phyloP scores from a whole-genome alignment of 805 yeast genomes.

The Novakomyces olei region DNA sequence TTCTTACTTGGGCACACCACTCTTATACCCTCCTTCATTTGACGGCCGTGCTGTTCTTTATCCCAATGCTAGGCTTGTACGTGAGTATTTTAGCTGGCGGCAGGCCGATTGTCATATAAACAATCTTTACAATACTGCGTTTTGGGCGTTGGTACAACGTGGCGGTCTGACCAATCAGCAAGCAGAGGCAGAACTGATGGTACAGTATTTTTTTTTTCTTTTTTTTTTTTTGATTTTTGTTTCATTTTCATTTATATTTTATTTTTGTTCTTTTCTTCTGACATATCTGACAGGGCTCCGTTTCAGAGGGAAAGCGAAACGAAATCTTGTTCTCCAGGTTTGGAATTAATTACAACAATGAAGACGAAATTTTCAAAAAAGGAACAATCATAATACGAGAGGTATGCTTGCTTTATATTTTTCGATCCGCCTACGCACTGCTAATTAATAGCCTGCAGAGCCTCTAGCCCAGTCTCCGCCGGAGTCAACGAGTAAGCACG shows the following conservation, averaged over 20 bases:
- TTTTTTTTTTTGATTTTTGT: neutral
- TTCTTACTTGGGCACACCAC: slow-evolving; percentile 20
- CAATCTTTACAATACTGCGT: slow-evolving; percentile 76
- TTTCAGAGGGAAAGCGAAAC: slow-evolving; percentile 67
- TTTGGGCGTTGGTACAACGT: slow-evolving; percentile 60
- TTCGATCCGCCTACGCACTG: too few species aligned
- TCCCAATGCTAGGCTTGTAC: slow-evolving; percentile 36
- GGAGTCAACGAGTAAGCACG: too few species aligned
- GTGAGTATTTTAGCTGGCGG: slow-evolving; percentile 84
- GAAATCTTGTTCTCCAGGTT: slow-evolving; percentile 62
- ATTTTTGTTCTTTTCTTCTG: neutral
- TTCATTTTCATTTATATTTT: neutral
- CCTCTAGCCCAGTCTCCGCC: too few species aligned
- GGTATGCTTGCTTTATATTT: slow-evolving; percentile 11
- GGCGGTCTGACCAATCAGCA: slow-evolving; percentile 55
- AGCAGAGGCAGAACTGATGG: slow-evolving; percentile 48
- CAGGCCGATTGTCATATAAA: slow-evolving; percentile 91
- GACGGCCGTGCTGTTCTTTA: slow-evolving; percentile 80
- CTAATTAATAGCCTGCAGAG: too few species aligned
- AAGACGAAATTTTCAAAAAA: slow-evolving; percentile 68
- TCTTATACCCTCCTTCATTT: slow-evolving; percentile 41
- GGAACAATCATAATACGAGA: slow-evolving; percentile 49
- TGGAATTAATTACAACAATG: slow-evolving; percentile 75
- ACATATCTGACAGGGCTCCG: slow-evolving; percentile 30
- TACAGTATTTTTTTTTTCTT: slow-evolving; percentile 1